Evolutionary conservation across 306 rosid species (phyloP).

Genomic region (Boehmeria nivea): DNA sequence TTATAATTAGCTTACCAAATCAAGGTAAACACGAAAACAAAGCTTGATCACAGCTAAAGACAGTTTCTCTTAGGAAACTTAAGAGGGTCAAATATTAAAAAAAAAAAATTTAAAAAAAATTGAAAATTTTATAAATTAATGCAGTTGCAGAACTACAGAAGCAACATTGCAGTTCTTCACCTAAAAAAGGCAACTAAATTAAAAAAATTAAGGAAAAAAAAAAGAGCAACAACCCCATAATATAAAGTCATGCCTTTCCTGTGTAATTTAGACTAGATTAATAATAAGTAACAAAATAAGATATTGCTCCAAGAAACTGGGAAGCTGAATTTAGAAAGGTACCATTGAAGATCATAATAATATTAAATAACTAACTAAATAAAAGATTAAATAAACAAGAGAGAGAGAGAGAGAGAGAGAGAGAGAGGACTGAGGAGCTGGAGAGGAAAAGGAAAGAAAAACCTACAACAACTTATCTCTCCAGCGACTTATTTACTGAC

Average conservation of each 20-base stretch:
- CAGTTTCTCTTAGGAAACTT: too few species aligned
- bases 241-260: conserved; percentile 19
- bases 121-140: background rate
- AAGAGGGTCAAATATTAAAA: too few species aligned
- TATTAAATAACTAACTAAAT: conserved; percentile 14
- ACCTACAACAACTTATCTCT: conserved; percentile 23
- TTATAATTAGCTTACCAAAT: background rate
- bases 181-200: background rate
- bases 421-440: too few species aligned
- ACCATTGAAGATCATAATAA: conserved; percentile 14
- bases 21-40: background rate
- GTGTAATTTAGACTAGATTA: conserved; percentile 6
- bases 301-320: conserved; percentile 29
- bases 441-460: conserved; percentile 20
- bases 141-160: background rate
- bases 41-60: background rate
- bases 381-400: conserved; percentile 9
- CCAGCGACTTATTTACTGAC: conserved; percentile 52
- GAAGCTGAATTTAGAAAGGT: conserved; percentile 27
- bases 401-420: conserved; percentile 24
- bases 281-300: conserved; percentile 11
- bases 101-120: background rate
- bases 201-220: background rate
- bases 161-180: conserved; percentile 8
- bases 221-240: conserved; percentile 17